Base-by-base conservation (phyloP, 805 yeast species). In the Isabelozyma rhagii region DNA sequence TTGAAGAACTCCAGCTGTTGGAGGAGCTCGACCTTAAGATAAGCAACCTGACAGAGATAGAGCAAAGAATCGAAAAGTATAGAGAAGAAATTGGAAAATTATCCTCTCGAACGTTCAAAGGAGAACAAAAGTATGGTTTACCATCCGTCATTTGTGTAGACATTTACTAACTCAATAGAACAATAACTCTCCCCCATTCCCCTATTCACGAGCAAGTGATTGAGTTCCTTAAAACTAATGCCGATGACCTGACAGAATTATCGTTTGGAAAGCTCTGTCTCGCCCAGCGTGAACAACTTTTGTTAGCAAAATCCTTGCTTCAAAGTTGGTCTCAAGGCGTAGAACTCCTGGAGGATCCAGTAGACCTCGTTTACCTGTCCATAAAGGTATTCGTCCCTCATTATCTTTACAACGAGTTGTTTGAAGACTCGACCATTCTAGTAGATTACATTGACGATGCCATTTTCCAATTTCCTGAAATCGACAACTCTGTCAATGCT, bases 191-290 rank as follows among this genome's bases (percentile, higher is more conserved):
- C n/a, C 36, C 10, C 4, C 36, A 31, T 31, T 31, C 36, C 4
- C 36, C 58, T 2, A 45, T 63, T 18, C 64, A 63, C 44, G 54
- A 52, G 14, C 70, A 64, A 47, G 67, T 66, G 3, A 45, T 47
- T 13, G 38, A 44, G 14, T 63, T 51, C 40, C 44, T 54, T 10
- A 46, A 45, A 4, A 52, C 52, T 6, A 46, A 50, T 39, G 63
- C 61, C 4, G n/a, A 31, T 5, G 44, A 43, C 8, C 49, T 64
- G n/a, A 53, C 55, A 7, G 51, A 47, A 9, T 46, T 36, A 34
- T 65, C 67, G 4, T 46, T 62, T 15, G 63, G 62, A 5, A 45
- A 47, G 28, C 49, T 53, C 6, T 56, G 63, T 43, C 47, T 62
- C 10, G 17, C 31, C 21, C 27, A 15, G 14, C 14, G 11, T 10